Evolutionary conservation across 164 flowering plant genomes (phyloP), one percentile per base, ranked within the genome.

Genomic region (Tetracentron sinense): DNA sequence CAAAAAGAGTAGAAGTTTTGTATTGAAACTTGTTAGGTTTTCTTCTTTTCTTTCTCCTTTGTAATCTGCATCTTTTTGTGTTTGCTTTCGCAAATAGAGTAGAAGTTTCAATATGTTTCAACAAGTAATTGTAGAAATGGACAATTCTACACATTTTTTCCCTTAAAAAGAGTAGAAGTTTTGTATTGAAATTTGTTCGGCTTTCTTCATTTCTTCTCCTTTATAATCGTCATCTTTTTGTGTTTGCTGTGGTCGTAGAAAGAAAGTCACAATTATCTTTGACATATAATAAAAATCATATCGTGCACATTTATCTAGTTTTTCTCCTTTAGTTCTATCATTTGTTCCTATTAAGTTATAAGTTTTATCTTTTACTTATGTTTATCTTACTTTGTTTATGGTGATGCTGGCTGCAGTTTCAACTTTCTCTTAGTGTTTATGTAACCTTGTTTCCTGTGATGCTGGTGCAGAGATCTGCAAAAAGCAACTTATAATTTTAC

Each of bases 401-500:
- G 44, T 60, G 52, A 27, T 60, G 54, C 54, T 25, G 62, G 35
- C n/a, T 44, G 54, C 85, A 95, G 99, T n/a, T n/a, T n/a, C 38
- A 4, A 4, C 38, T 33, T 54, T 61, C n/a, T 14, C 38, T 23
- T 58, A 29, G 16, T 23, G 12, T 49, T 47, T 31, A 26, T 23
- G 19, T 69, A 44, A 64, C 47, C 65, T 20, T 56, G 26, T 38
- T 30, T 55, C 25, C 49, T 42, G 44, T 60, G 52, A 27, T 60
- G 54, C 54, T 25, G 62, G 35, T 44, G 54, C 85, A 95, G 99
- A 78, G 99, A 95, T 67, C 75, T 95, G 68, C 99, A 95, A 60
- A 95, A 86, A 70, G 99, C 94, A 64, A 95, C 99, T 11, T 72
- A 56, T 63, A 95, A 92, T 71, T 95, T 95, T 67, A 95, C 97